Base-by-base conservation (phyloP, 441 rosid species). In the Kokia cookei region DNA sequence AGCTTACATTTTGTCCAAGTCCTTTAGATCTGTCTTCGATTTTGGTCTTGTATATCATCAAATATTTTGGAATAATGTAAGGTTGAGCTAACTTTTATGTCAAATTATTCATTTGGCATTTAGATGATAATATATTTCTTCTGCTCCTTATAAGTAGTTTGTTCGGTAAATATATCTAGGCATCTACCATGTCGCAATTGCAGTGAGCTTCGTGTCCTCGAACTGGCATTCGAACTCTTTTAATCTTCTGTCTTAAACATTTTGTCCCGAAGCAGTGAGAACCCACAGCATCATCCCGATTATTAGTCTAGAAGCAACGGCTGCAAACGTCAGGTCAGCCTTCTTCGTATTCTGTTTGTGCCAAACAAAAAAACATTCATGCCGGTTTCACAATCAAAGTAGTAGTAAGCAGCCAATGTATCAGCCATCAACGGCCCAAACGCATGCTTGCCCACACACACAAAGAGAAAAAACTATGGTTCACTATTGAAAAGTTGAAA, bases 261-360 rank as follows among this genome's bases (percentile, higher is more conserved):
- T 15, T 58, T 24, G 11, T 57, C 62, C 11, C 15, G 96, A 81
- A 29, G 86, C 82, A 3, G 96, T 93, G 19, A 87, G 90, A 73
- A 82, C 85, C 92, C 91, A 86, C 10, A 87, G 73, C 93, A 74
- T 87, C 93, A 5, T 93, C 90, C 24, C 96, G 89, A 32, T 32
- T 22, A 89, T 82, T 17, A 91, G 73, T 53, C 92, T 92, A 0
- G 96, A 87, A 32, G 92, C 93, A 3, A 87, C 85, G 2, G 90
- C 87, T 0, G 93, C 87, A 76, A 89, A 69, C 93, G 84, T 84
- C 9, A 76, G 70, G 12, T 82, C 87, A 15, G 88, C 89, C 24
- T 37, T 74, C 63, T 65, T 73, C 26, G 81, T 11, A 57, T 82
- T 72, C 4, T 82, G 26, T 73, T 79, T 87, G 68, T 84, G 86